phyloP scores from a whole-genome alignment of 495 filamentous ascomycete species.

The Lasiosphaeris hirsuta region DNA sequence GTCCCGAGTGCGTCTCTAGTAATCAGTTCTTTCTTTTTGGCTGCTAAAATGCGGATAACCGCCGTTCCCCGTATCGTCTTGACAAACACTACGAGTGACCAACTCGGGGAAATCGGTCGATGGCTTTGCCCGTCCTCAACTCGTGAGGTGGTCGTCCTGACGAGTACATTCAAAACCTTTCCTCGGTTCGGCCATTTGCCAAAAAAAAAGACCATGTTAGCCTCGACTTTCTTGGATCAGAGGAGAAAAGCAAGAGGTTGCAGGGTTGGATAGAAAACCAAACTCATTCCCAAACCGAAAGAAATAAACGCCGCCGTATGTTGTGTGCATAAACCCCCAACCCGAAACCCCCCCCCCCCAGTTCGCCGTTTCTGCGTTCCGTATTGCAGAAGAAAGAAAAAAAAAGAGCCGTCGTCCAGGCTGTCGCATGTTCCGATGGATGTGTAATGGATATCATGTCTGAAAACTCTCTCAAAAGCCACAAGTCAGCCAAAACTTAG shows the following conservation, averaged over 20 bases:
- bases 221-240: slow-evolving; percentile 7
- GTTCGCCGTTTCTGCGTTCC: neutral
- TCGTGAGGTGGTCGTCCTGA: too few relatives aligned
- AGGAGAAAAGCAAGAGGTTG: neutral
- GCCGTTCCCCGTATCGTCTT: too few relatives aligned
- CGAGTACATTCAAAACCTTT: too few relatives aligned
- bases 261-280: neutral
- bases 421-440: neutral
- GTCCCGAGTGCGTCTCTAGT: too few relatives aligned
- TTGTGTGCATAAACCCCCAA: neutral
- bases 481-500: slow-evolving; percentile 30
- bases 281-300: slow-evolving; percentile 14
- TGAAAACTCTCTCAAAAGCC: slow-evolving; percentile 19
- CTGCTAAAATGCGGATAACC: too few relatives aligned
- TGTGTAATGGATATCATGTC: slow-evolving; percentile 3
- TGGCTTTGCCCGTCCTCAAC: too few relatives aligned
- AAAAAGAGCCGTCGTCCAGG: neutral
- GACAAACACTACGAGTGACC: too few relatives aligned
- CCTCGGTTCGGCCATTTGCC: neutral
- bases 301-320: neutral
- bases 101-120: too few relatives aligned
- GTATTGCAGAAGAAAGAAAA: neutral
- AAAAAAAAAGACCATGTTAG: slow-evolving; percentile 19
- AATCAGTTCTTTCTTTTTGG: too few relatives aligned
- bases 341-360: neutral